Conservation (phyloP, 257 asterid species). For the Verbena officinalis region DNA sequence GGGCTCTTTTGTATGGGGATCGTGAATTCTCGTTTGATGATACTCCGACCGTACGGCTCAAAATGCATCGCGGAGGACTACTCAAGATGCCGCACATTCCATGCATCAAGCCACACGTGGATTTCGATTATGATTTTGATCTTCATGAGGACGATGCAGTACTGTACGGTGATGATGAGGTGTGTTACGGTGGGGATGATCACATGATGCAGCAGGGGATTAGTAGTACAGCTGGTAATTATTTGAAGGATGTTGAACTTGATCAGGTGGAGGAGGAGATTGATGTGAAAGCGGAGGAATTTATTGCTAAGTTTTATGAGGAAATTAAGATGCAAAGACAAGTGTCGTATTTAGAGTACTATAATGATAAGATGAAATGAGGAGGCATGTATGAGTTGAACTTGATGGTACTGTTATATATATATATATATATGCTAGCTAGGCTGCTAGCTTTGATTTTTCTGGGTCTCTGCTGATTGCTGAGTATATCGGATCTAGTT, state of each 20-base stretch:
- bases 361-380: neutral
- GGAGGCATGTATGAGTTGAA: no score
- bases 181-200: constrained; percentile 5
- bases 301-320: constrained; percentile 64
- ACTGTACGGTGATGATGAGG: neutral
- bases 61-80: constrained; percentile 60
- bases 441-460: neutral
- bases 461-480: neutral
- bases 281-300: constrained; percentile 77
- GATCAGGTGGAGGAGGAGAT: constrained; percentile 50
- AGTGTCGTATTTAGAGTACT: constrained; percentile 21
- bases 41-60: constrained; percentile 61
- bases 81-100: constrained; percentile 71
- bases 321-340: constrained; percentile 50
- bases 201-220: neutral
- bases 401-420: neutral
- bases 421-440: neutral
- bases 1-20: constrained; percentile 61
- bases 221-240: no score
- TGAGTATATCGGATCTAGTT: neutral
- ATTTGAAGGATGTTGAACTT: constrained; percentile 5
- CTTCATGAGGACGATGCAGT: neutral
- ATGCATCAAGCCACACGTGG: constrained; percentile 60
- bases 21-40: constrained; percentile 68
- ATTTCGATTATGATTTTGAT: constrained; percentile 51